phyloP scores from a whole-genome alignment of 129 eudicot genomes.

The Artemisia tridentata region DNA sequence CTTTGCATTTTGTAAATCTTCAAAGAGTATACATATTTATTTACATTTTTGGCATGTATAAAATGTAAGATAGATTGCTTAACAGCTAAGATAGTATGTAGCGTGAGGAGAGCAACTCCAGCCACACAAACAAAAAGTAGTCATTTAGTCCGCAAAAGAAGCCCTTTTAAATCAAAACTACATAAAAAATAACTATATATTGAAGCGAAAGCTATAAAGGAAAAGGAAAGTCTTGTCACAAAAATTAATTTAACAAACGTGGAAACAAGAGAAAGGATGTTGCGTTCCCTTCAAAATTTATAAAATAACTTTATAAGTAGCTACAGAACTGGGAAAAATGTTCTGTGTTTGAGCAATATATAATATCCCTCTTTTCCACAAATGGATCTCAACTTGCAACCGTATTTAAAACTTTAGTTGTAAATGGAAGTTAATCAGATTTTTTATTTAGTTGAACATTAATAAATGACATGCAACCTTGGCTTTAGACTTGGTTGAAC shows the following conservation, averaged over 20 bases:
- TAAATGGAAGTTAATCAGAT: not conserved
- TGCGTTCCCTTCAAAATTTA: slow-evolving; percentile 1
- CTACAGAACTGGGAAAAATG: not conserved
- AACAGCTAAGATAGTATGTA: slow-evolving; percentile 12
- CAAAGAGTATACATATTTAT: not conserved
- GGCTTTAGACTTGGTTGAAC: not conserved
- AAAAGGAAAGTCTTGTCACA: too few relatives aligned
- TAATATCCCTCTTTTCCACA: slow-evolving; percentile 2
- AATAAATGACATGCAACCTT: not conserved
- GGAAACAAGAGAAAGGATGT: not conserved
- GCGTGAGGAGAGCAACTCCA: not conserved
- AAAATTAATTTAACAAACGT: not conserved
- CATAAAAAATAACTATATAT: too few relatives aligned
- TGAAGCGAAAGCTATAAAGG: too few relatives aligned
- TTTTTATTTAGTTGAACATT: not conserved
- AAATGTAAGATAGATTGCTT: slow-evolving; percentile 7
- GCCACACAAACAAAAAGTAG: not conserved
- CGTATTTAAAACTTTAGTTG: too few relatives aligned
- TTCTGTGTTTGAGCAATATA: not conserved
- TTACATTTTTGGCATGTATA: not conserved
- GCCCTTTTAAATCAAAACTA: not conserved
- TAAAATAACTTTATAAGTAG: slow-evolving; percentile 5
- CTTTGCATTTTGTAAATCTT: slow-evolving; percentile 1
- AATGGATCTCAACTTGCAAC: not conserved
- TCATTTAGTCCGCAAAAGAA: too few relatives aligned